These are phyloP conservation scores for Penicillium hordei DNA, from an alignment of 2,329 filamentous ascomycete species.

Conservation along the genomic window DNA sequence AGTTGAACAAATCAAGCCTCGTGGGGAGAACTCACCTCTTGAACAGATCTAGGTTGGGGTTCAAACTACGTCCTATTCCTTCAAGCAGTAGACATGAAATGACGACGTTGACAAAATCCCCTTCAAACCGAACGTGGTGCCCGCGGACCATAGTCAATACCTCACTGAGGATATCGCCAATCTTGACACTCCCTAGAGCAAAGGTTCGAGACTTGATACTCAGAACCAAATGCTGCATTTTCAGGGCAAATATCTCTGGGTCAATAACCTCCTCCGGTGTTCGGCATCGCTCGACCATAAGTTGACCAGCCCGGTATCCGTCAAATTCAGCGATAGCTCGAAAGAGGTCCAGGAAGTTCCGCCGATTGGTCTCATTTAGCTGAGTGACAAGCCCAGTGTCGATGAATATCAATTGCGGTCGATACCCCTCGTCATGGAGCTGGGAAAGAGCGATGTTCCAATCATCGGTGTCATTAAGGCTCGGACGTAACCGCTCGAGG, in stretches of 20 bases:
- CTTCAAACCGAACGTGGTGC: conserved; percentile 92
- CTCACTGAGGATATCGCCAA: conserved; percentile 89
- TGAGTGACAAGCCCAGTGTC: conserved; percentile 95
- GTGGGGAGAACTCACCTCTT: conserved; percentile 55
- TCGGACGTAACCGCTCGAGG: conserved; percentile 73
- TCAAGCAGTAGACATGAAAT: conserved; percentile 91
- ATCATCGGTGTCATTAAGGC: conserved; percentile 62
- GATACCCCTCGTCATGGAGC: conserved; percentile 83
- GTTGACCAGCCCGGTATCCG: conserved; percentile 86
- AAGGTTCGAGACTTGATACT: conserved; percentile 88
- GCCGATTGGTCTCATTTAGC: conserved; percentile 79
- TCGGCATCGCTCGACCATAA: conserved; percentile 95
- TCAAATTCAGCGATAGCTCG: conserved; percentile 95
- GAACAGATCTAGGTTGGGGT: conserved; percentile 85
- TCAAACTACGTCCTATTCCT: conserved; percentile 83
- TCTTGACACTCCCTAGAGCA: conserved; percentile 89
- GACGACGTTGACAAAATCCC: conserved; percentile 97
- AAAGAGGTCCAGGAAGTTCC: conserved; percentile 94
- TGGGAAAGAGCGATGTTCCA: conserved; percentile 74
- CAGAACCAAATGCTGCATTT: conserved; percentile 95
- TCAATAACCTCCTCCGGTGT: conserved; percentile 89
- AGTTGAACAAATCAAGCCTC: neutral
- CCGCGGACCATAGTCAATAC: conserved; percentile 86
- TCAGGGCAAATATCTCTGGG: conserved; percentile 84
- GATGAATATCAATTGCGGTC: conserved; percentile 94